phyloP scores from a whole-genome alignment of 768 basidiomycete genomes.

The Amanita muscaria region DNA sequence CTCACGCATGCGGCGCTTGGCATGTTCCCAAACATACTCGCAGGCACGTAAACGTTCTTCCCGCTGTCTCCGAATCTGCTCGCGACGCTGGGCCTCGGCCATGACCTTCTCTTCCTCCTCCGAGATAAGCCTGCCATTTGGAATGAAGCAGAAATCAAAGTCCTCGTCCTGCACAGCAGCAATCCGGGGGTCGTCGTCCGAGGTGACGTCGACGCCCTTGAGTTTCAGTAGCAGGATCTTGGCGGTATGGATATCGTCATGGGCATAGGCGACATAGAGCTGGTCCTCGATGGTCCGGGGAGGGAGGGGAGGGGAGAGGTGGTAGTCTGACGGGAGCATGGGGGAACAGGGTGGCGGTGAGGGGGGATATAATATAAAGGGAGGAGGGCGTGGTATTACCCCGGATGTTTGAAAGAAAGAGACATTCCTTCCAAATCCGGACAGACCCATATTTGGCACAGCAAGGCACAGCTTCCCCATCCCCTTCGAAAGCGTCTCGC shows the following conservation, averaged over 20 bases:
- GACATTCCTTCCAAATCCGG: constrained; percentile 26
- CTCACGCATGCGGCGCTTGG: constrained; percentile 33
- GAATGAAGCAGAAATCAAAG: constrained; percentile 40
- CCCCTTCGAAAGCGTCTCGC: constrained; percentile 56
- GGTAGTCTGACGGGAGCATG: constrained; percentile 32
- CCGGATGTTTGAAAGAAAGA: neutral
- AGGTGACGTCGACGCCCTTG: constrained; percentile 51
- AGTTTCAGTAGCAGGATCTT: constrained; percentile 55
- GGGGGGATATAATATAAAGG: neutral
- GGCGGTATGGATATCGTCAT: constrained; percentile 59
- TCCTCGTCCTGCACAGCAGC: constrained; percentile 47
- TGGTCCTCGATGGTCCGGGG: constrained; percentile 50
- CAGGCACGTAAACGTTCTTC: constrained; percentile 34
- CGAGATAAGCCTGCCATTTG: constrained; percentile 28
- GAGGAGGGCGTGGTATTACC: constrained; percentile 14
- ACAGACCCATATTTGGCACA: no score
- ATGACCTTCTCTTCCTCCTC: constrained; percentile 36
- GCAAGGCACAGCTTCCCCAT: constrained; percentile 37
- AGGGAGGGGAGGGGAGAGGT: constrained; percentile 36
- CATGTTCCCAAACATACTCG: constrained; percentile 40
- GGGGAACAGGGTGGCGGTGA: constrained; percentile 18
- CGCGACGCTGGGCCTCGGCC: constrained; percentile 29
- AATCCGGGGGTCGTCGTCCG: constrained; percentile 55
- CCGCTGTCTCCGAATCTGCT: constrained; percentile 28
- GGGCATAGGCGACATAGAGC: constrained; percentile 58